A percentile compares a stretch with the other conserved stretches of the same genome.
phyloP scores from a whole-genome alignment of 768 basidiomycete species.

The Cystobasidium onofrii region DNA sequence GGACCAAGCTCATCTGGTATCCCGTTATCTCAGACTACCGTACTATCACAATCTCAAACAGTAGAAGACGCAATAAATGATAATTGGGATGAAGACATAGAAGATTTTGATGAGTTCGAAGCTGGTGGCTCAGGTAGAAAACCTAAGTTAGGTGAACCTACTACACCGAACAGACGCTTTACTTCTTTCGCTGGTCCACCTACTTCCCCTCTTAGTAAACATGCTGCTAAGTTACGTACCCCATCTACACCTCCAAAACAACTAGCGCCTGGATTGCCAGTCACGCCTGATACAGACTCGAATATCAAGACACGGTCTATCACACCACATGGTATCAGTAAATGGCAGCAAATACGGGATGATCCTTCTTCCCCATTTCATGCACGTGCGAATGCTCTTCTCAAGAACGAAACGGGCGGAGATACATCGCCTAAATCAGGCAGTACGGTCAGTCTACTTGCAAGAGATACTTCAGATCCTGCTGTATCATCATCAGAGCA shows the following conservation, averaged over 20 bases:
- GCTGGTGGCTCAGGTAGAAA: background rate
- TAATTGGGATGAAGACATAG: conserved; percentile 7
- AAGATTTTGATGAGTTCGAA: conserved; percentile 22
- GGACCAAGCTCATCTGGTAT: background rate
- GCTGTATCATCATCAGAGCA: background rate
- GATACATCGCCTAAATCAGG: conserved; percentile 6
- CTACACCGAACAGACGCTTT: background rate
- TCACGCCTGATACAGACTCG: background rate
- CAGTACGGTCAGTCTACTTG: conserved; percentile 2
- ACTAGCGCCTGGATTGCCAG: conserved; percentile 9
- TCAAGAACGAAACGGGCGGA: background rate
- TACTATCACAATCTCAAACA: conserved; percentile 5
- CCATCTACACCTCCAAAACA: conserved; percentile 6
- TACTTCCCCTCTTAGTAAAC: background rate
- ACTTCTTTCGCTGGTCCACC: conserved; percentile 12
- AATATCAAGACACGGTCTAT: background rate
- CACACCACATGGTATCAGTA: background rate
- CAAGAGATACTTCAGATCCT: background rate
- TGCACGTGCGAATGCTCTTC: conserved; percentile 19
- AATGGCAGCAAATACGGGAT: conserved; percentile 6
- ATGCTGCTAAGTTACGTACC: background rate
- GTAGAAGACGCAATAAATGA: conserved; percentile 26
- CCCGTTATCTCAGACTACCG: background rate
- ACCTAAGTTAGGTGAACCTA: background rate
- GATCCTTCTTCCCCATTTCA: conserved; percentile 17